Conservation (phyloP, 2,329 filamentous ascomycete species). For the Didymella arachidicola region DNA sequence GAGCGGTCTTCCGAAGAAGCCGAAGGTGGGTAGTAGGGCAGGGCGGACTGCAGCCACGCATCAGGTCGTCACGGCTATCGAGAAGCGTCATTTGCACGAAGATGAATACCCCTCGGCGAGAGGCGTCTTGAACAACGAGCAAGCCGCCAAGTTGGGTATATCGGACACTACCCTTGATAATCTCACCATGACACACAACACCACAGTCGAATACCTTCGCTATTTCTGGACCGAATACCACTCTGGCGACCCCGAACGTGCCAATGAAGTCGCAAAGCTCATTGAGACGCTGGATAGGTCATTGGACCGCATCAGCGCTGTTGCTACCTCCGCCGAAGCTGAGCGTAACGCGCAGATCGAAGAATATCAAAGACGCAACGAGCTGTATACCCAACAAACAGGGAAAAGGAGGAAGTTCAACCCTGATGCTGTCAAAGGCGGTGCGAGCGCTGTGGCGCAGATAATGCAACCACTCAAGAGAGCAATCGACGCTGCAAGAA, state of each 20-base stretch:
- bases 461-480: constrained; percentile 77
- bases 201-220: constrained; percentile 92
- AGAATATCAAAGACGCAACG: constrained; percentile 72
- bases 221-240: constrained; percentile 96
- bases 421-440: constrained; percentile 73
- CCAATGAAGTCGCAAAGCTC: constrained; percentile 80
- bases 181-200: constrained; percentile 82
- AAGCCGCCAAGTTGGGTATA: constrained; percentile 46
- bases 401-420: constrained; percentile 77
- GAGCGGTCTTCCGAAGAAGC: constrained; percentile 64
- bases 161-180: constrained; percentile 64
- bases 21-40: constrained; percentile 73
- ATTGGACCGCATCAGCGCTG: constrained; percentile 77
- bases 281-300: constrained; percentile 83
- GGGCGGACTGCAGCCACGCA: constrained; percentile 70
- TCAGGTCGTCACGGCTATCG: constrained; percentile 71
- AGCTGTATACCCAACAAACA: constrained; percentile 74
- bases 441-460: constrained; percentile 75
- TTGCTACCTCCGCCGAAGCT: constrained; percentile 80
- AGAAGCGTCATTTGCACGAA: constrained; percentile 67
- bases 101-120: constrained; percentile 47
- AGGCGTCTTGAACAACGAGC: constrained; percentile 35
- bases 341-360: constrained; percentile 74
- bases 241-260: constrained; percentile 83
- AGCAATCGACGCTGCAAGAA: constrained; percentile 73